phyloP scores from a whole-genome alignment of 352 stramenopile species.

The Phytophthora tubulina region DNA sequence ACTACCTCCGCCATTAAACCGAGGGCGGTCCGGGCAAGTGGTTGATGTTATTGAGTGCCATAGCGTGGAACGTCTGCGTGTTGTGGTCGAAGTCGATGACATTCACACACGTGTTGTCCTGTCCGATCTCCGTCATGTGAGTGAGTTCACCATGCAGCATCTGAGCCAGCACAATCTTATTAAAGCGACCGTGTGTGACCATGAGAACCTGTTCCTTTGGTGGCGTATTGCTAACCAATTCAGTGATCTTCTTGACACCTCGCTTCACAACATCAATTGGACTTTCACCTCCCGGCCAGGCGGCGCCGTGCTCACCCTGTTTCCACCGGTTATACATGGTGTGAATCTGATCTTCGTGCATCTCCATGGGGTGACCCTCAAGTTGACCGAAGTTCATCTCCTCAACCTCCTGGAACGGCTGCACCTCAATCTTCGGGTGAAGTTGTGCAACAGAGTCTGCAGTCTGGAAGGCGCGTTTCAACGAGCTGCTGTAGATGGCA shows the following conservation, averaged over 20 bases:
- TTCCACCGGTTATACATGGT: slow-evolving; percentile 74
- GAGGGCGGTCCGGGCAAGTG: slow-evolving; percentile 55
- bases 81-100: slow-evolving; percentile 81
- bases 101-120: slow-evolving; percentile 90
- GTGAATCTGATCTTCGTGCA: slow-evolving; percentile 62
- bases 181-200: slow-evolving; percentile 87
- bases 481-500: slow-evolving; percentile 74
- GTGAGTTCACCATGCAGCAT: slow-evolving; percentile 68
- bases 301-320: slow-evolving; percentile 54
- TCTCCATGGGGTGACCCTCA: slow-evolving; percentile 67
- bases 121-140: slow-evolving; percentile 72
- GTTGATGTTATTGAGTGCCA: slow-evolving; percentile 78
- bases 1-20: slow-evolving; percentile 25
- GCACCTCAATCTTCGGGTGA: slow-evolving; percentile 64
- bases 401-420: slow-evolving; percentile 75
- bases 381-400: slow-evolving; percentile 89
- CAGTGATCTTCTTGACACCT: slow-evolving; percentile 72
- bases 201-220: slow-evolving; percentile 75
- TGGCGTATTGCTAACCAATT: slow-evolving; percentile 47
- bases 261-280: slow-evolving; percentile 74
- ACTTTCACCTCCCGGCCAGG: slow-evolving; percentile 75
- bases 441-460: slow-evolving; percentile 57
- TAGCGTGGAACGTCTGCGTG: slow-evolving; percentile 60
- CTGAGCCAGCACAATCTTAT: slow-evolving; percentile 83
- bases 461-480: slow-evolving; percentile 66